Percentiles rank a stretch among this genome's conserved stretches.
phyloP scores from a whole-genome alignment of 1,284 basidiomycete genomes.

The Ganoderma boninense region DNA sequence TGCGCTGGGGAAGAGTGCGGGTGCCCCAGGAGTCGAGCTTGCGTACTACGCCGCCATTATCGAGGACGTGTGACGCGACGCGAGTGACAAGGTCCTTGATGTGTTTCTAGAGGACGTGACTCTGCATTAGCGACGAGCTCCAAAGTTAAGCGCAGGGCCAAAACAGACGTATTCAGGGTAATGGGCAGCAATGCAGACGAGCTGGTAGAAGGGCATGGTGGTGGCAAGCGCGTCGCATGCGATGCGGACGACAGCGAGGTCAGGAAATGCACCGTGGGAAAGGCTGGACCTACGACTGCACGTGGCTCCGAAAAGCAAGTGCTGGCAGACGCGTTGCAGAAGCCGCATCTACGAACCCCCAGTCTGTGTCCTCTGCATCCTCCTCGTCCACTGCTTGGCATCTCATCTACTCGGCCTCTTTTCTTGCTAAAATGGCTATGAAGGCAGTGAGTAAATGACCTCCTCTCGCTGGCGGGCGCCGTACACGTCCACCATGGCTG shows the following conservation, averaged over 20 bases:
- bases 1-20: constrained; percentile 76
- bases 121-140: constrained; percentile 7
- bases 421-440: constrained; percentile 32
- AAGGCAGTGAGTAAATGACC: constrained; percentile 35
- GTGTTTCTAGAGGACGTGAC: constrained; percentile 58
- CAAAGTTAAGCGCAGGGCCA: background rate
- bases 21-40: constrained; percentile 82
- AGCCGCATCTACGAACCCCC: constrained; percentile 6
- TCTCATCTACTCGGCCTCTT: constrained; percentile 15
- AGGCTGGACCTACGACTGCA: constrained; percentile 23
- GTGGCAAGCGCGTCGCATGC: constrained; percentile 15
- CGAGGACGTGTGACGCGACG: constrained; percentile 78
- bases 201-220: constrained; percentile 83
- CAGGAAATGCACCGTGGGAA: constrained; percentile 29
- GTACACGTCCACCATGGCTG: constrained; percentile 11
- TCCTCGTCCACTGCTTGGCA: constrained; percentile 5
- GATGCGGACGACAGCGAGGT: constrained; percentile 18
- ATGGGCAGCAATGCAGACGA: constrained; percentile 82
- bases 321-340: constrained; percentile 23
- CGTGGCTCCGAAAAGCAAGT: constrained; percentile 29
- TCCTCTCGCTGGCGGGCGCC: background rate
- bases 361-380: background rate
- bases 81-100: constrained; percentile 81
- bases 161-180: constrained; percentile 72
- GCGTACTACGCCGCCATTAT: constrained; percentile 83